Evolutionary conservation across 768 basidiomycete species (phyloP).

Genomic region (Boletus rufocinnamomeus): DNA sequence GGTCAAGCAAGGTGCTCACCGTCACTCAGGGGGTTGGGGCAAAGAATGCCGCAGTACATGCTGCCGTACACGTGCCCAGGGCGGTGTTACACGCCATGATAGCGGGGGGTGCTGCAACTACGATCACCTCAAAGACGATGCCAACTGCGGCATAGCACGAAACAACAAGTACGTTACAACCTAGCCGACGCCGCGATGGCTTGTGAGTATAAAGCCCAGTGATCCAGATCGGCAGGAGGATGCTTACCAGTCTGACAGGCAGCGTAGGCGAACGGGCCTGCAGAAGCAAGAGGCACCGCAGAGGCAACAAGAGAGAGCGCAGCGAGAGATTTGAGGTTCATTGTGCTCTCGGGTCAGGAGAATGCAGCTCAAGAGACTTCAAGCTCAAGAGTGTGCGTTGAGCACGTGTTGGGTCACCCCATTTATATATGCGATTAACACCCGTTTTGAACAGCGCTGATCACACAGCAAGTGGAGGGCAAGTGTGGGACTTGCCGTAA

Average conservation of each 20-base stretch:
- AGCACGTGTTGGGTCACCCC: neutral
- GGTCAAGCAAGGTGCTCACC: neutral
- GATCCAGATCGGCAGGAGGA: neutral
- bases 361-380: too few relatives aligned
- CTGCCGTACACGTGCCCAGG: too few relatives aligned
- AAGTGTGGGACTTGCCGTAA: neutral
- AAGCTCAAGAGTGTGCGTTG: neutral
- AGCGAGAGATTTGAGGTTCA: conserved; percentile 29
- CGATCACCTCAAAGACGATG: too few relatives aligned
- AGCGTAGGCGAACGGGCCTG: conserved; percentile 24
- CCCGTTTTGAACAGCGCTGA: conserved; percentile 4
- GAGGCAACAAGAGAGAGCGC: conserved; percentile 22
- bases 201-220: neutral
- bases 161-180: neutral
- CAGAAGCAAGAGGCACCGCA: conserved; percentile 11
- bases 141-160: too few relatives aligned
- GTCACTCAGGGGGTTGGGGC: too few relatives aligned
- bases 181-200: conserved; percentile 2
- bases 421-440: conserved; percentile 2
- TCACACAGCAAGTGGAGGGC: conserved; percentile 11
- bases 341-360: neutral
- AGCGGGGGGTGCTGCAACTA: too few relatives aligned
- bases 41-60: too few relatives aligned
- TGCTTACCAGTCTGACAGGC: conserved; percentile 28
- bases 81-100: too few relatives aligned